Conservation (phyloP, 129 eudicot species). For the Daucus carota region DNA sequence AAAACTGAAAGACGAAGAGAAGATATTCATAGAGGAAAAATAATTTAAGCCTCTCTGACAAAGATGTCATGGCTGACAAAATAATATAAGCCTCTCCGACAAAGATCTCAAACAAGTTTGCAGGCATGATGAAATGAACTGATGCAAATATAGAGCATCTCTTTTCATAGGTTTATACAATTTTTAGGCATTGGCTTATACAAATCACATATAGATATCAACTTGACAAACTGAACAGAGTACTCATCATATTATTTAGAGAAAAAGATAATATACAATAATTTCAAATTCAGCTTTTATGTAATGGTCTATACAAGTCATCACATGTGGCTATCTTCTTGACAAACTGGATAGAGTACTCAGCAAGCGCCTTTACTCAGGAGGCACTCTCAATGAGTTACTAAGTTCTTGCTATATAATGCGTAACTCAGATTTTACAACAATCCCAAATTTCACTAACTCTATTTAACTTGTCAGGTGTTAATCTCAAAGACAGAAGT, state of each 20-base stretch:
- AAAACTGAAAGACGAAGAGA: slow-evolving; percentile 46
- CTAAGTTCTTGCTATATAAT: neutral
- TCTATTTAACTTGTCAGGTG: neutral
- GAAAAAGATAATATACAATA: neutral
- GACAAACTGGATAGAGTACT: neutral
- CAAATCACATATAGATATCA: neutral
- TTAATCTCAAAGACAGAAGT: neutral
- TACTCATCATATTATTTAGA: neutral
- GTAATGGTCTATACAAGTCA: neutral
- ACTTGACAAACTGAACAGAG: neutral
- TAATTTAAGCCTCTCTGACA: too few relatives aligned
- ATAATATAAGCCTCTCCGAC: neutral
- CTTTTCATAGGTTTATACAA: neutral
- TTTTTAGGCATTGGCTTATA: neutral
- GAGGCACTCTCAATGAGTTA: neutral
- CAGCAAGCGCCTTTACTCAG: neutral
- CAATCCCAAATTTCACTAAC: neutral
- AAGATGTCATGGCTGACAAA: too few relatives aligned
- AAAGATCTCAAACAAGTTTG: neutral
- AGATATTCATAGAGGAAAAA: neutral
- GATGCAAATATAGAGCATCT: neutral
- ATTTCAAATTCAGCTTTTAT: neutral
- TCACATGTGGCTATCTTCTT: neutral
- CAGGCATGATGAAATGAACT: too few relatives aligned
- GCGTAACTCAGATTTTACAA: neutral